These are phyloP conservation scores for Nemania sp. DNA, from an alignment of 2,329 filamentous ascomycete species.

Conservation along the genomic window DNA sequence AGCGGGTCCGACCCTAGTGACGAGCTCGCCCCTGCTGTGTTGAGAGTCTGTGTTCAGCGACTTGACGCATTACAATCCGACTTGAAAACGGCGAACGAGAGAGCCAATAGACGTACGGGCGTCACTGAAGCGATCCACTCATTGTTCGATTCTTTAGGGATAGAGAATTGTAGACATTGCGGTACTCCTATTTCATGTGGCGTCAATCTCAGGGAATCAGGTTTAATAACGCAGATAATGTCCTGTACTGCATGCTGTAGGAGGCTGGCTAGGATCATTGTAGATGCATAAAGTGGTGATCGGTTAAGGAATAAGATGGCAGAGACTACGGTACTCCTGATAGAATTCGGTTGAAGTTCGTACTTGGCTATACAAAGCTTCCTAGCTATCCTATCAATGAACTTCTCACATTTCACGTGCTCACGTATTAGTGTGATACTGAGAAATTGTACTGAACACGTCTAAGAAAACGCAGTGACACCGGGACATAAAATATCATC, in stretches of 20 bases:
- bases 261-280: too few species aligned
- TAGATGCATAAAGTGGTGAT: too few species aligned
- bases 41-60: not conserved
- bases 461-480: too few species aligned
- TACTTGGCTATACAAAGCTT: not conserved
- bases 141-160: too few species aligned
- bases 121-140: too few species aligned
- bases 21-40: not conserved
- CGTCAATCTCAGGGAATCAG: too few species aligned
- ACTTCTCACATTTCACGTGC: not conserved
- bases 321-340: not conserved
- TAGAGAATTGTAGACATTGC: too few species aligned
- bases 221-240: too few species aligned
- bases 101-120: not conserved
- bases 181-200: too few species aligned
- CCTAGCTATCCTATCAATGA: not conserved
- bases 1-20: not conserved
- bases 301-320: not conserved
- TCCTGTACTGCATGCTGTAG: too few species aligned
- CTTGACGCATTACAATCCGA: not conserved
- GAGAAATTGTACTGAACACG: too few species aligned
- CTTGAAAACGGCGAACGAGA: not conserved
- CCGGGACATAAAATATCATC: too few species aligned
- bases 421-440: not conserved
- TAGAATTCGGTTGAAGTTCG: not conserved